Base-by-base conservation (phyloP, 768 basidiomycete species). In the Sistotremastrum suecicum region DNA sequence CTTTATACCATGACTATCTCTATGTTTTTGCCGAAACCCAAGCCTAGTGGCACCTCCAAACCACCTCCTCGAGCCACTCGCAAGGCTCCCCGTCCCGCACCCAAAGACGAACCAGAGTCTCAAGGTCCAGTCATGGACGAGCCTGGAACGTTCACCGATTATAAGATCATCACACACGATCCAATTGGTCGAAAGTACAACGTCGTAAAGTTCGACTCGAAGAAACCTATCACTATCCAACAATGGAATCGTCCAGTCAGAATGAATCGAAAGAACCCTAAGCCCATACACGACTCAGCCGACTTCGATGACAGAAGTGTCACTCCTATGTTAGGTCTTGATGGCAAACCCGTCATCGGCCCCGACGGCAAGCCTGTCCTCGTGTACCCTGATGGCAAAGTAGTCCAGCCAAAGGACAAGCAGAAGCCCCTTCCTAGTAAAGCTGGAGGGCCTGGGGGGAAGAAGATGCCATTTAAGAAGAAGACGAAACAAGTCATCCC, bases 181-280 rank as follows among this genome's bases (percentile, higher is more conserved):
- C 74, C 82, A 57, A 83, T 84, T 58, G 84, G 82, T 30, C 89
- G 86, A 85, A 86, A 83, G 58, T 86, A 88, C 70, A 84, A 90
- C 63, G 76, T 91, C 48, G 87, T 91, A 83, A 88, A 88, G 62
- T 88, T 92, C 59, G 79, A 85, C 60, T 76, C 79, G 34, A 72
- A 80, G 47, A 81, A 81, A 55, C 66, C 71, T 10, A 65, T 86
- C 46, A 84, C 89, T 57, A 69, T 87, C 45, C 67, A 68, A 43
- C 61, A 64, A 32, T 90, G 88, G 82, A 60, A 67, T 33, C 66
- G 66, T 48, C 89, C 89, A 9, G 79, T 91, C 57, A 86, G 83
- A 65, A 68, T 92, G 54, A 92, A 92, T 62, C 71, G 89, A 56
- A 91, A 90, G 63, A 84, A 92, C 54, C 61, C 81, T 48, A 66